Evolutionary conservation across 179 eudicot species (phyloP).

Genomic region (Actinidia chinensis): DNA sequence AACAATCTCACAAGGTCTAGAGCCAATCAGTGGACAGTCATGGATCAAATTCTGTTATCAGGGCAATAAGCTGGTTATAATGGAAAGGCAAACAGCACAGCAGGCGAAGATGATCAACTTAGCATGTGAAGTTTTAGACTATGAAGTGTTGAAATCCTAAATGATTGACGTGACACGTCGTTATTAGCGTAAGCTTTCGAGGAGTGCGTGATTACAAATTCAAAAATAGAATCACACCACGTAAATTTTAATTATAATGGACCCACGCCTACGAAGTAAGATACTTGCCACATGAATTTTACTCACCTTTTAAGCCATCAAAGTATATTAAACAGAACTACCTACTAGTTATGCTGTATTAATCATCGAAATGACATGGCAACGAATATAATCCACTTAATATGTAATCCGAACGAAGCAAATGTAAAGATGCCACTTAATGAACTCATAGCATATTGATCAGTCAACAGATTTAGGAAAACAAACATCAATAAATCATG

Average conservation of each 20-base stretch:
- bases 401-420: too few relatives aligned
- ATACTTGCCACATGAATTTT: neutral
- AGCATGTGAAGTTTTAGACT: neutral
- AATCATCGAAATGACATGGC: neutral
- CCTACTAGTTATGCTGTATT: neutral
- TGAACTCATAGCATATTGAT: neutral
- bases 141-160: neutral
- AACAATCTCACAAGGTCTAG: conserved; percentile 78
- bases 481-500: conserved; percentile 1
- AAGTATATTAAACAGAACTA: neutral
- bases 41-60: conserved; percentile 73
- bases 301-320: neutral
- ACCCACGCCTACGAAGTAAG: neutral
- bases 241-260: neutral
- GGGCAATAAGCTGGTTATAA: conserved; percentile 6
- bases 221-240: neutral
- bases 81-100: neutral
- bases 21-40: conserved; percentile 81
- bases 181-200: neutral
- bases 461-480: neutral
- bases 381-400: neutral
- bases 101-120: neutral
- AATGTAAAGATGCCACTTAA: neutral
- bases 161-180: neutral
- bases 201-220: neutral